Conservation (phyloP, 805 yeast species). For the Pichia phayaonensis region DNA sequence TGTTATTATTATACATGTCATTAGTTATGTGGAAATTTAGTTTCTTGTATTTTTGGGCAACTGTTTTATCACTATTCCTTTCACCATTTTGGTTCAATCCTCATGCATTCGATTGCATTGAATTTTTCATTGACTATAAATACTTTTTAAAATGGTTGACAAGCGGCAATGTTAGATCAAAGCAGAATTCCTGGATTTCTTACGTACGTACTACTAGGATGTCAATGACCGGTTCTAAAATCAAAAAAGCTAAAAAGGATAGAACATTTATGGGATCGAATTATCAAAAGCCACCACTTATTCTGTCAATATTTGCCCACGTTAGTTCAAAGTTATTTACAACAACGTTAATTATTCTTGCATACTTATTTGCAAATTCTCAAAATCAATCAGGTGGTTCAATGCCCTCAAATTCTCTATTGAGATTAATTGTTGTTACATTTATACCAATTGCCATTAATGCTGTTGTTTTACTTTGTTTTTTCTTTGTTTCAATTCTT, state of each 20-base stretch:
- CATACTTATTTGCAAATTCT: slow-evolving; percentile 47
- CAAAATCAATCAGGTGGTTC: slow-evolving; percentile 37
- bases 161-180: slow-evolving; percentile 39
- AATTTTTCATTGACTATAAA: slow-evolving; percentile 63
- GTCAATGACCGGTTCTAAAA: slow-evolving; percentile 49
- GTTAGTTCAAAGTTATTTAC: slow-evolving; percentile 32
- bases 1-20: slow-evolving; percentile 50
- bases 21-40: slow-evolving; percentile 55
- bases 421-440: slow-evolving; percentile 38
- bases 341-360: slow-evolving; percentile 31
- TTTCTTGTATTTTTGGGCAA: slow-evolving; percentile 64
- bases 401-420: slow-evolving; percentile 33
- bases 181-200: slow-evolving; percentile 36
- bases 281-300: slow-evolving; percentile 35
- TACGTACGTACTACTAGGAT: slow-evolving; percentile 45
- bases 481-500: slow-evolving; percentile 38
- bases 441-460: slow-evolving; percentile 43
- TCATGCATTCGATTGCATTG: slow-evolving; percentile 62
- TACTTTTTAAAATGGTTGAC: slow-evolving; percentile 45
- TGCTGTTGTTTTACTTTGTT: slow-evolving; percentile 30
- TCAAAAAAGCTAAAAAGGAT: slow-evolving; percentile 30
- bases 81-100: slow-evolving; percentile 76
- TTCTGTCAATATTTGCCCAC: slow-evolving; percentile 34
- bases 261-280: slow-evolving; percentile 36
- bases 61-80: slow-evolving; percentile 54